Conservation (phyloP, 2,329 filamentous ascomycete genomes). For the Parafenestella ontariensis region DNA sequence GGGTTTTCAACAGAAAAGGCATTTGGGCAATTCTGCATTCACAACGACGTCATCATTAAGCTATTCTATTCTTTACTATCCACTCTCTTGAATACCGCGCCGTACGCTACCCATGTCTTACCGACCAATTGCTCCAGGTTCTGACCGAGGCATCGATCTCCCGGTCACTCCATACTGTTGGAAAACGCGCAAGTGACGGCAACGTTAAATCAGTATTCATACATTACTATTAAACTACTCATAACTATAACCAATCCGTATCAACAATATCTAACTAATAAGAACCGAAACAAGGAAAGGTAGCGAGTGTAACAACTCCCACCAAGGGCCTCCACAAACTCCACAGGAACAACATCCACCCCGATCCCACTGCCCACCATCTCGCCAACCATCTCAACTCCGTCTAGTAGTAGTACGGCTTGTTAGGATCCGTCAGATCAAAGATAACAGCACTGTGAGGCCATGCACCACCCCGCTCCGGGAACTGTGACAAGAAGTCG, state of each 20-base stretch:
- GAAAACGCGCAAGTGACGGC: too few species aligned
- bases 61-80: too few species aligned
- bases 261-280: background rate
- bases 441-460: conserved; percentile 65
- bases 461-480: conserved; percentile 63
- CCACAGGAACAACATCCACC: background rate
- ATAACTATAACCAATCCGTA: background rate
- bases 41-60: too few species aligned
- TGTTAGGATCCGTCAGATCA: conserved; percentile 59
- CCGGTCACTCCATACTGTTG: too few species aligned
- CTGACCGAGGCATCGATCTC: too few species aligned
- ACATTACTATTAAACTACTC: background rate
- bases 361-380: background rate
- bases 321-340: background rate
- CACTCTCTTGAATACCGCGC: too few species aligned
- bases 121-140: too few species aligned
- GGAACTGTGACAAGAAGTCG: conserved; percentile 63
- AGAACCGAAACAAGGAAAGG: background rate
- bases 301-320: background rate
- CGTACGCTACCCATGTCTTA: too few species aligned
- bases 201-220: background rate
- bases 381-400: background rate
- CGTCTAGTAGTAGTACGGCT: conserved; percentile 17
- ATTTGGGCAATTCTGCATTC: too few species aligned
- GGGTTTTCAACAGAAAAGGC: too few species aligned